phyloP scores from a whole-genome alignment of 305 asterid species.

The Plantago lanceolata region DNA sequence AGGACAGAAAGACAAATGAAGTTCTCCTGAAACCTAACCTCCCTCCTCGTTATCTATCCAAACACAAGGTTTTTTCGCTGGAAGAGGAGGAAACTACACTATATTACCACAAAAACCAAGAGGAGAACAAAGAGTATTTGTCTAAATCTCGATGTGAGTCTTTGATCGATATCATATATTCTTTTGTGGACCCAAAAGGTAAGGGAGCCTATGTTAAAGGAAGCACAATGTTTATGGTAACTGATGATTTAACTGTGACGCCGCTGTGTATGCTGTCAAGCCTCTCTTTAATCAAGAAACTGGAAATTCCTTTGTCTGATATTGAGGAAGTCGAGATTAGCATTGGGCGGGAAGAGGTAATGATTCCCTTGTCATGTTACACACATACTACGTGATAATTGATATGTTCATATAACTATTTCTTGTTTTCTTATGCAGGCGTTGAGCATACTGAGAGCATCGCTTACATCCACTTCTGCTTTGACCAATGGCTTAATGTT shows the following conservation, averaged over 20 bases:
- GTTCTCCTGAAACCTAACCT: slow-evolving; percentile 20
- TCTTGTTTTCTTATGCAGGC: slow-evolving; percentile 14
- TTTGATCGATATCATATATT: neutral
- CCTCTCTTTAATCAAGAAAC: neutral
- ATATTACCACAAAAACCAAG: neutral
- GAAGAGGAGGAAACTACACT: neutral
- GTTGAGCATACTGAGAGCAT: slow-evolving; percentile 18
- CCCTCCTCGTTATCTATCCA: slow-evolving; percentile 9
- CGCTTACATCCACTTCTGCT: slow-evolving; percentile 10
- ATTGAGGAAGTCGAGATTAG: slow-evolving; percentile 6
- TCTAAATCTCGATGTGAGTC: neutral
- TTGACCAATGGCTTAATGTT: slow-evolving; percentile 12
- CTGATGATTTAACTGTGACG: slow-evolving; percentile 20
- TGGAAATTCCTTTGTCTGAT: slow-evolving; percentile 9
- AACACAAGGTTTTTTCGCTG: slow-evolving; percentile 15
- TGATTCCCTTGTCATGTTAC: neutral
- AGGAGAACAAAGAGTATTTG: neutral
- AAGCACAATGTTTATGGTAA: slow-evolving; percentile 10
- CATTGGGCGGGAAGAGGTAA: slow-evolving; percentile 18
- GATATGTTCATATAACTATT: neutral
- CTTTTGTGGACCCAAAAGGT: slow-evolving; percentile 19
- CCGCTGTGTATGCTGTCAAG: neutral
- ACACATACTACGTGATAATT: no score
- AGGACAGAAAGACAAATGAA: neutral
- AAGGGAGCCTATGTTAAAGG: slow-evolving; percentile 12